Evolutionary conservation across 192 early-diverging fungal genomes (phyloP), one percentile per base, ranked within the genome.

Genomic region (Coemansia sp.): DNA sequence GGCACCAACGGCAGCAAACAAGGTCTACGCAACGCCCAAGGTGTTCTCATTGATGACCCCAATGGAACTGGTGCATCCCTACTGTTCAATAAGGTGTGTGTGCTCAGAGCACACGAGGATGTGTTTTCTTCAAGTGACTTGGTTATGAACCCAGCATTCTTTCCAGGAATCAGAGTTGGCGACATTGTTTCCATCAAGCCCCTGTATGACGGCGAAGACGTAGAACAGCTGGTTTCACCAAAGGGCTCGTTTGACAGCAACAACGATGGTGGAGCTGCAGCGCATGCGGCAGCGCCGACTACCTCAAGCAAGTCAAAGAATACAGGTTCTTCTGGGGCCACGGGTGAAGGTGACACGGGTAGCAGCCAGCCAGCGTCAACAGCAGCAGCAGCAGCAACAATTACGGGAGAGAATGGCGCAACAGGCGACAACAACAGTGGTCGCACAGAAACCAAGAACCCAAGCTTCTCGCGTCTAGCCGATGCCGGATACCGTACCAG

Each of bases 131-230:
- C 49, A 1, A 67, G 52, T 44, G 69, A 78, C 46, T 42, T 72
- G 39, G 64, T 78, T 20, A 25, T 78, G 25, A 71, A 67, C 39
- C 60, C 69, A 26, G 15, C 56, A 25, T 72, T 68, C 34, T 78
- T 78, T 18, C 69, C 69, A 5, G 68, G 68, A 14, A 57, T 72
- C 19, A 34, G 45, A 11, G 58, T 68, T n/a, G 76, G 76, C 46
- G 76, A 78, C 36, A 50, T 72, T 35, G 63, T 78, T 4, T 54
- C 63, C 15, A 65, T 78, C n/a, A 42, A 48, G 29, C 69, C 64
- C 5, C 18, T 72, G 3, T 14, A 26, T 4, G 60, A 54, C 37
- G 43, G 49, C 32, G 60, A 66, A 29, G 42, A 33, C 17, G 54
- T 53, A 19, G 68, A 67, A 11, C n/a, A n/a, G n/a, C 15, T 40